Conservation (phyloP, 768 basidiomycete genomes). For the Sarcomyxa edulis region DNA sequence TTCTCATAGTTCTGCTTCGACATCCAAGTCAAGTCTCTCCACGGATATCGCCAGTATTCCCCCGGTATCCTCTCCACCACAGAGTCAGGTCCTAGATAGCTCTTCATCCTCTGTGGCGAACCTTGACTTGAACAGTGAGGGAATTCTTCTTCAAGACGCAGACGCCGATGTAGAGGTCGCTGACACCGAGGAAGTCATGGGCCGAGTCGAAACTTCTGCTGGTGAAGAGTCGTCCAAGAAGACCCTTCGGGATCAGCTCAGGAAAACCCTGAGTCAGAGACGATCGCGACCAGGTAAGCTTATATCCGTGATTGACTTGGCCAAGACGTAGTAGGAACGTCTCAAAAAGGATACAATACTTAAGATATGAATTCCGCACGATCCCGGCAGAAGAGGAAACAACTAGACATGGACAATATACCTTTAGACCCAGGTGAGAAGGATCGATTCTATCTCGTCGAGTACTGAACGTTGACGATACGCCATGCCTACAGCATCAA, state of each 20-base stretch:
- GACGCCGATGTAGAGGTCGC: slow-evolving; percentile 56
- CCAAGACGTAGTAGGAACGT: slow-evolving; percentile 5
- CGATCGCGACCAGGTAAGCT: slow-evolving; percentile 43
- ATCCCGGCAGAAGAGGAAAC: slow-evolving; percentile 23
- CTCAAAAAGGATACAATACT: no score
- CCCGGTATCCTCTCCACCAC: slow-evolving; percentile 18
- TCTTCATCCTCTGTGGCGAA: slow-evolving; percentile 70
- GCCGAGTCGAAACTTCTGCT: slow-evolving; percentile 33
- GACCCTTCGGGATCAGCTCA: slow-evolving; percentile 63
- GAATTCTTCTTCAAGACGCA: slow-evolving; percentile 66
- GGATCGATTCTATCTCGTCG: slow-evolving; percentile 4
- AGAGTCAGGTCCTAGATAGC: slow-evolving; percentile 43
- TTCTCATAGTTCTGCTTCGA: slow-evolving; percentile 34
- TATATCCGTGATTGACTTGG: neutral
- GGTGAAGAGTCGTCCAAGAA: slow-evolving; percentile 58
- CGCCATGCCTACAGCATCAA: slow-evolving; percentile 23
- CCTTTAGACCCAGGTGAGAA: slow-evolving; percentile 37
- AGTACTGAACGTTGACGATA: slow-evolving; percentile 6
- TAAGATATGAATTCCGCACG: slow-evolving; percentile 27
- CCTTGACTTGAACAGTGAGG: slow-evolving; percentile 56
- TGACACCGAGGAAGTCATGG: slow-evolving; percentile 49
- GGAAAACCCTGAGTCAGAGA: slow-evolving; percentile 56
- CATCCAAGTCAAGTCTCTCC: slow-evolving; percentile 18
- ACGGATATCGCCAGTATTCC: slow-evolving; percentile 19
- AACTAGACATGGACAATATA: slow-evolving; percentile 31